Base-by-base conservation (phyloP, 495 filamentous ascomycete species). In the Friedmanniomyces simplex region DNA sequence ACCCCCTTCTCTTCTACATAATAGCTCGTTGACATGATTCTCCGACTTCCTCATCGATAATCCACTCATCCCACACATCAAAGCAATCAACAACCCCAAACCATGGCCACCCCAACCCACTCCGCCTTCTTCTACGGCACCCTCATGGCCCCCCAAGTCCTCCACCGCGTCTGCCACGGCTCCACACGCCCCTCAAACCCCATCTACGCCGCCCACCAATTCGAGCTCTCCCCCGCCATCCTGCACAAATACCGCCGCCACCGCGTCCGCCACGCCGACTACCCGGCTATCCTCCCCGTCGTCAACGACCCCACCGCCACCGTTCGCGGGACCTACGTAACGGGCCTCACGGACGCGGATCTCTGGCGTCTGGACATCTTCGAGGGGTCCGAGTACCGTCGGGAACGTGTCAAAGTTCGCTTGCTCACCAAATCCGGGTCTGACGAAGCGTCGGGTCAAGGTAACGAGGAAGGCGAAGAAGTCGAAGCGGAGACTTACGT, bases 261-360 rank as follows among this genome's bases (percentile, higher is more conserved):
- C 70, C 77, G 80, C 26, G 86, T 89, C 25, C 71, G 63, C 1
- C 41, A 69, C 28, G 84, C 78, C 46, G 89, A 94, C 70, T 98
- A 95, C 66, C 93, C 93, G 0, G 91, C 84, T n/a, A 87, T 98
- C 32, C 78, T 96, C 5, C 82, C 81, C 57, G 75, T 78, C 12
- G 85, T 10, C 28, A 32, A 82, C 69, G 49, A 50, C 1, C 55
- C 69, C 2, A 70, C 69, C 2, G 39, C 70, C 1, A 70, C 73
- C n/a, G 91, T 96, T 12, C 77, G 84, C n/a, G 93, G 93, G 10
- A 86, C 82, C 25, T 81, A 82, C 42, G 88, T 90, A 1, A 82
- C 80, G 0, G 91, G 91, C 1, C 72, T 98, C 25, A 93, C 87
- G 1, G 78, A 82, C 13, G 82, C 77, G 0, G 88, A 96, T 64